Evolutionary conservation across 768 basidiomycete genomes (phyloP).

Genomic region (Leccinellum rugosiceps): DNA sequence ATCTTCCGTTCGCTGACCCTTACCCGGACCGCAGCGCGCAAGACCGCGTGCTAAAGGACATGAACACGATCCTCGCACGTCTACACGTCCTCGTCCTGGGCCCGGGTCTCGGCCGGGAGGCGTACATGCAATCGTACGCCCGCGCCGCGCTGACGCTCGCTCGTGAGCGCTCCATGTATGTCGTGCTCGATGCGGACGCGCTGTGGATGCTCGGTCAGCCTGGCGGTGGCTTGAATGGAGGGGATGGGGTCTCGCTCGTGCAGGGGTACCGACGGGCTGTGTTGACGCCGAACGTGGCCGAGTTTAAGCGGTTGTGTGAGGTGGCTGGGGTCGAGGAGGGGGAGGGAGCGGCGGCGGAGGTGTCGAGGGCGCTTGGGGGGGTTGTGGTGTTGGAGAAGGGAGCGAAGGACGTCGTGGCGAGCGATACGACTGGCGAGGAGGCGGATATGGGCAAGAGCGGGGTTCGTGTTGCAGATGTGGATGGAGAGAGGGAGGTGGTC

Average conservation of each 20-base stretch:
- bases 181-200: constrained; percentile 94
- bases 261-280: constrained; percentile 85
- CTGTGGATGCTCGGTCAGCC: constrained; percentile 73
- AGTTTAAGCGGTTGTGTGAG: constrained; percentile 84
- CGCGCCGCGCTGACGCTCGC: constrained; percentile 74
- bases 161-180: constrained; percentile 68
- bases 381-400: constrained; percentile 93
- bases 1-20: neutral
- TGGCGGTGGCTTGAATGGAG: constrained; percentile 29
- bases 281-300: constrained; percentile 91
- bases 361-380: constrained; percentile 78
- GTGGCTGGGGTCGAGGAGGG: constrained; percentile 58
- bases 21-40: constrained; percentile 38
- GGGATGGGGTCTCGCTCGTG: constrained; percentile 69
- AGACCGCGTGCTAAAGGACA: constrained; percentile 45
- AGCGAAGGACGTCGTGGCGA: constrained; percentile 73
- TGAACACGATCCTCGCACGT: constrained; percentile 72
- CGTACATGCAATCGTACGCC: constrained; percentile 86
- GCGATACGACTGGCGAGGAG: constrained; percentile 59
- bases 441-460: constrained; percentile 45
- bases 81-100: constrained; percentile 93
- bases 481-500: constrained; percentile 55
- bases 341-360: constrained; percentile 50
- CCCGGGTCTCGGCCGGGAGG: constrained; percentile 89
- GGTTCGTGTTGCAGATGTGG: constrained; percentile 37